These are phyloP conservation scores for Ophiosphaerella korrae DNA, from an alignment of 2,329 filamentous ascomycete genomes.

Conservation along the genomic window DNA sequence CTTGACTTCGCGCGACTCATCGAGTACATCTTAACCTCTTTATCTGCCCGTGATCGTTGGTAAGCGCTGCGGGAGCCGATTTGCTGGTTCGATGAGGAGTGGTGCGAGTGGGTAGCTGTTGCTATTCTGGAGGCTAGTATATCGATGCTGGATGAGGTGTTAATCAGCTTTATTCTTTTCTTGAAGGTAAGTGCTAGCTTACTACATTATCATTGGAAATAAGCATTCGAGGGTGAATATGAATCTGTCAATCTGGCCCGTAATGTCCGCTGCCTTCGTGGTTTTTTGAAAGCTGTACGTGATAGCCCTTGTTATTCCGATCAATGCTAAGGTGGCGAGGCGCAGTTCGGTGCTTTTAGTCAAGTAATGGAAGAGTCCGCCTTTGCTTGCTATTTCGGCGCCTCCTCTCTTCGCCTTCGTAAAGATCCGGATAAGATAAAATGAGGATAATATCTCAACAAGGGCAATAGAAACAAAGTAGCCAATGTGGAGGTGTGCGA, in stretches of 20 bases:
- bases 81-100: neutral
- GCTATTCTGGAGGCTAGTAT: neutral
- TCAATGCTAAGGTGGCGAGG: neutral
- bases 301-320: neutral
- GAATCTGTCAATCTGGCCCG: constrained; percentile 2
- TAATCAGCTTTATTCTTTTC: neutral
- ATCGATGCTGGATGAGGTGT: neutral
- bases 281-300: constrained; percentile 5
- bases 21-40: constrained; percentile 3
- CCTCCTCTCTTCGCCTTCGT: neutral
- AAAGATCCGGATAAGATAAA: neutral
- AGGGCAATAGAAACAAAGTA: constrained; percentile 3
- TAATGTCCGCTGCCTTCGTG: neutral
- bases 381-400: neutral
- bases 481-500: constrained; percentile 2
- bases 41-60: neutral
- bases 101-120: neutral
- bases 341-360: constrained; percentile 2
- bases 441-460: constrained; percentile 1
- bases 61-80: neutral
- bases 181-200: neutral
- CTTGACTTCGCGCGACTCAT: neutral
- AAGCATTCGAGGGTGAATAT: constrained; percentile 3
- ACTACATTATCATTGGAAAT: constrained; percentile 5
- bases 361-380: constrained; percentile 2